Conservation (phyloP, 306 rosid species). For the Parietaria judaica region DNA sequence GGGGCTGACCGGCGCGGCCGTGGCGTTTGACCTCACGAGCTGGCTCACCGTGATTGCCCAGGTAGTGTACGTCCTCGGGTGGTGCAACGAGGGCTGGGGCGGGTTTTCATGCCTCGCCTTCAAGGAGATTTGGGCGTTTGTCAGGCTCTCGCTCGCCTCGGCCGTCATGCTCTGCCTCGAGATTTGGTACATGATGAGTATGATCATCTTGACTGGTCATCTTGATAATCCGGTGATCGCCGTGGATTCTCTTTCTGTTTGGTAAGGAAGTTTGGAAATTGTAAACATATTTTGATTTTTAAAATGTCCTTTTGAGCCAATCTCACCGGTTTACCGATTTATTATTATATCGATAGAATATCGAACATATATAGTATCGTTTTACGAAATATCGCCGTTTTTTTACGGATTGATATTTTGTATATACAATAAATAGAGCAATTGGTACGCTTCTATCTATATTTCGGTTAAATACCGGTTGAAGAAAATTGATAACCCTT, state of each 20-base stretch:
- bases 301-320: not conserved
- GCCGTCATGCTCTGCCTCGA: constrained; percentile 94
- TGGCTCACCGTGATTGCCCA: constrained; percentile 59
- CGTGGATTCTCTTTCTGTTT: constrained; percentile 70
- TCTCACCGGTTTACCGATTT: too few relatives aligned
- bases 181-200: constrained; percentile 77
- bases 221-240: constrained; percentile 66
- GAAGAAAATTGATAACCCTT: too few relatives aligned
- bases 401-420: too few relatives aligned
- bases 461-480: too few relatives aligned
- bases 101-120: constrained; percentile 68
- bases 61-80: constrained; percentile 48
- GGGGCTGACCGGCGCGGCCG: constrained; percentile 63
- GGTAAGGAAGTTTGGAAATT: constrained; percentile 38
- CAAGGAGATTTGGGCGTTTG: constrained; percentile 74
- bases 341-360: too few relatives aligned
- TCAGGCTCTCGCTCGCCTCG: constrained; percentile 77
- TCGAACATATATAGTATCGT: too few relatives aligned
- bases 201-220: constrained; percentile 63
- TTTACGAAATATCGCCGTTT: too few relatives aligned
- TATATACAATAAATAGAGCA: too few relatives aligned
- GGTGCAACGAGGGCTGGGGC: constrained; percentile 88
- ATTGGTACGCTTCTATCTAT: too few relatives aligned
- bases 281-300: not conserved
- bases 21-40: constrained; percentile 57